Evolutionary conservation across 305 asterid genomes (phyloP).

Genomic region (Fraxinus greggii): DNA sequence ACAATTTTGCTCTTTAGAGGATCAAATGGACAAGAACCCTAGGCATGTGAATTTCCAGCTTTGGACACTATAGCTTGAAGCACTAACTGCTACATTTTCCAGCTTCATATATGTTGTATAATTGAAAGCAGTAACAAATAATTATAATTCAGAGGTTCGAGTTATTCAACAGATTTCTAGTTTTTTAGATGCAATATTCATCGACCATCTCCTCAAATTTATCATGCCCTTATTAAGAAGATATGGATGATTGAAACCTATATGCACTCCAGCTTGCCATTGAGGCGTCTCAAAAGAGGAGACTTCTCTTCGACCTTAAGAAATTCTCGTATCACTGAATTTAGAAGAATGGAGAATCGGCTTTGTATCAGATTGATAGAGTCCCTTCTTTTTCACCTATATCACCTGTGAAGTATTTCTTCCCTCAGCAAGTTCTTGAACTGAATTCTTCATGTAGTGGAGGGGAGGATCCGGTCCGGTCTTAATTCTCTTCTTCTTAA

Average conservation of each 20-base stretch:
- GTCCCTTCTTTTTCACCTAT: not conserved
- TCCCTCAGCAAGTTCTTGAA: not conserved
- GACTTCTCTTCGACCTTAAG: not conserved
- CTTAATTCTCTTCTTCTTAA: not conserved
- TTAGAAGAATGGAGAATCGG: not conserved
- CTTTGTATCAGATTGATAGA: not conserved
- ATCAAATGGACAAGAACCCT: constrained; percentile 34
- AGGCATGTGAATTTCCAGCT: constrained; percentile 30
- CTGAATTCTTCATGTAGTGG: not conserved
- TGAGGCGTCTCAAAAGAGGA: not conserved
- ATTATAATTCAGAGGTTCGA: not conserved
- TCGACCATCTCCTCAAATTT: not conserved
- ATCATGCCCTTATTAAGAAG: not conserved
- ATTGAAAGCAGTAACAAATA: not conserved
- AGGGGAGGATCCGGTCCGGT: not conserved
- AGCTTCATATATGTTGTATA: not conserved
- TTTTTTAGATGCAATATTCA: not conserved
- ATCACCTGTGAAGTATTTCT: not conserved
- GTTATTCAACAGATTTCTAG: not conserved
- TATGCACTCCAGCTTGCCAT: not conserved
- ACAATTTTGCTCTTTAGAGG: constrained; percentile 76
- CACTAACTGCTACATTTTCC: not conserved
- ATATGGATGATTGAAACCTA: not conserved
- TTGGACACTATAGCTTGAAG: constrained; percentile 29
- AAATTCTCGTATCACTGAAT: not conserved